A percentile compares a stretch with the other conserved stretches of the same genome.
Evolutionary conservation across 495 filamentous ascomycete species (phyloP).

Genomic region (Ascodesmis nigricans): DNA sequence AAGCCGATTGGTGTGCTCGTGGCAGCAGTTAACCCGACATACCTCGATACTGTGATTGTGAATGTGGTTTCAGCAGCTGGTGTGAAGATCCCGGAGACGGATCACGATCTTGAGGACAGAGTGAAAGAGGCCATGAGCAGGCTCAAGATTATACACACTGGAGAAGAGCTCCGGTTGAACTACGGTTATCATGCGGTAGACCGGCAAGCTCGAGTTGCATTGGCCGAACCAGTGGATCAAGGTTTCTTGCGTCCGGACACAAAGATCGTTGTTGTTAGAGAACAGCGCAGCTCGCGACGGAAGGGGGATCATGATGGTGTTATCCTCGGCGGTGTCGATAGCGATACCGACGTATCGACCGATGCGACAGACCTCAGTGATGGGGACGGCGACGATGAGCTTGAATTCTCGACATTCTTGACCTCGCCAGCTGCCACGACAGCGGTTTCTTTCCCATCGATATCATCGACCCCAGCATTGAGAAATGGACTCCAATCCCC

Average conservation of each 20-base stretch:
- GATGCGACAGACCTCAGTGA: constrained; percentile 45
- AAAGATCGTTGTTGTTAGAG: constrained; percentile 42
- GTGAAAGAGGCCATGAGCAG: constrained; percentile 58
- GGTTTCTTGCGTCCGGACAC: constrained; percentile 50
- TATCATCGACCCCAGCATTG: constrained; percentile 13
- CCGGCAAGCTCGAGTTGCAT: constrained; percentile 51
- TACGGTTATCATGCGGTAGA: constrained; percentile 64
- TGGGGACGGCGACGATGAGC: constrained; percentile 36
- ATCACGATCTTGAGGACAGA: constrained; percentile 41
- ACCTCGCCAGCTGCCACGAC: constrained; percentile 37
- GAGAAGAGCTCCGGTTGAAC: constrained; percentile 72
- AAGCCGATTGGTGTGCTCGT: constrained; percentile 58
- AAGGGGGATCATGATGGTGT: constrained; percentile 21
- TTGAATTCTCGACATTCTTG: constrained; percentile 55
- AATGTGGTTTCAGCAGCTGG: constrained; percentile 24
- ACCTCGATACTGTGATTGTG: constrained; percentile 65
- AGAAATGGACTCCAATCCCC: constrained; percentile 25
- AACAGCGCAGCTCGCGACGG: constrained; percentile 22
- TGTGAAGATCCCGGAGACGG: constrained; percentile 35
- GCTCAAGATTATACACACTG: constrained; percentile 58
- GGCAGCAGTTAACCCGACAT: constrained; percentile 55
- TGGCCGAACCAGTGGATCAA: constrained; percentile 58
- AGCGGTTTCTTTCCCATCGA: constrained; percentile 35
- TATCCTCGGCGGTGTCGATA: constrained; percentile 35
- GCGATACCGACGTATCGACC: constrained; percentile 24